A percentile compares a stretch with the other conserved stretches of the same genome.
phyloP scores from a whole-genome alignment of 805 yeast species.

The Candida insectalens region DNA sequence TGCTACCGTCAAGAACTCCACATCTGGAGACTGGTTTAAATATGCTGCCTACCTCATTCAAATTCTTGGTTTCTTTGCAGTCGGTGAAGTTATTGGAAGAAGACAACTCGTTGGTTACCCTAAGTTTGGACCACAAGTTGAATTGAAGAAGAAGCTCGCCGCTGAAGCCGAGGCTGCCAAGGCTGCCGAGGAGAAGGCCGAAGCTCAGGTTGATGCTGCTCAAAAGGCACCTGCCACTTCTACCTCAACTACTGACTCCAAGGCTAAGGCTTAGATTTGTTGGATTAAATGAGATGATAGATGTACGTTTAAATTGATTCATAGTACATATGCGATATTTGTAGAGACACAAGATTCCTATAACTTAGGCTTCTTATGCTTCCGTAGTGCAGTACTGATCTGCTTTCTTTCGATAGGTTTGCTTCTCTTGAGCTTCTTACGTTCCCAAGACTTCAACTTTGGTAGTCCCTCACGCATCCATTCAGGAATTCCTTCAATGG shows the following conservation, averaged over 20 bases:
- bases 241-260: too few species aligned
- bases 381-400: conserved; percentile 75
- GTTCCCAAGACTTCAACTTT: conserved; percentile 55
- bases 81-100: conserved; percentile 96
- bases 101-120: conserved; percentile 89
- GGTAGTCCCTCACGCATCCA: conserved; percentile 71
- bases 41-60: conserved; percentile 75
- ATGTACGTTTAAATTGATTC: too few species aligned
- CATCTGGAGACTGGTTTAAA: conserved; percentile 50
- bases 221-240: background rate
- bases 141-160: conserved; percentile 8
- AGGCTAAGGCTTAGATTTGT: too few species aligned
- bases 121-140: conserved; percentile 37
- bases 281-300: too few species aligned
- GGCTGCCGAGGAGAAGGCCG: conserved; percentile 1
- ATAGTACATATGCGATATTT: too few species aligned
- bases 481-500: conserved; percentile 46
- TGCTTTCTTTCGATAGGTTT: conserved; percentile 55
- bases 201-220: background rate
- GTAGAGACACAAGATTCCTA: too few species aligned
- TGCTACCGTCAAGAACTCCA: conserved; percentile 27
- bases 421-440: conserved; percentile 47
- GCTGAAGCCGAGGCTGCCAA: background rate
- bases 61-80: conserved; percentile 80
- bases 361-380: background rate